Evolutionary conservation across 805 yeast species (phyloP), one percentile per base, ranked within the genome.

Genomic region (Lachancea sp.): DNA sequence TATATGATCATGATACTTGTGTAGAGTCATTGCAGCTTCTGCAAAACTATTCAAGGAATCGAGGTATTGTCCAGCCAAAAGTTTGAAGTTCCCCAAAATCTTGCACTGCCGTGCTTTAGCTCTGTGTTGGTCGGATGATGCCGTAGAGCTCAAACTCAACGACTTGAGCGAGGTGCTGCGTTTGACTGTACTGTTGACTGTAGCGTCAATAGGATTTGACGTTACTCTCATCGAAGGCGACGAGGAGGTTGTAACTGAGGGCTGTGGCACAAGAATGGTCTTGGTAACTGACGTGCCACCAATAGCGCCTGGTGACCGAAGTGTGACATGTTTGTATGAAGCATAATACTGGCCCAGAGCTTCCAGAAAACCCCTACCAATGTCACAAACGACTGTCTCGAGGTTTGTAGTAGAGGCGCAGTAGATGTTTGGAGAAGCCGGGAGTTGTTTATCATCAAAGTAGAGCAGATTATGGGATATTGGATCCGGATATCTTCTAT

Each of bases 241-340:
- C 11, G 49, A 11, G 6, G 53, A 18, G 7, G 38, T 29, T 5
- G 41, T 36, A 2, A 19, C 52, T 43, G 16, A 52, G 38, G 18
- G 57, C 47, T 38, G 59, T 35, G 45, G 59, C 41, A 71, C 66
- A 13, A 75, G 25, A 0, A 54, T 38, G 2, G 67, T 53, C 47
- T 67, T 68, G 18, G 60, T 41, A 9, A 75, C 70, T 36, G 75
- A 71, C 44, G 73, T 71, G 29, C 77, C 76, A 2, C 76, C 75
- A 32, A 79, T 70, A 2, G 81, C 74, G 0, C 85, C 85, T 0
- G 96, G 96, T 0, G 95, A 85, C 52, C 95, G 72, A 48, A 88
- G 71, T 0, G 96, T 84, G 31, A 87, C 85, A 59, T 85, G 87
- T 48, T 80, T 77, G 52, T 82, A 84, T 0, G 95, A 79, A 3